Evolutionary conservation across 1,139 yeast species (phyloP).

Genomic region (Saccharomycopsis hybrid): DNA sequence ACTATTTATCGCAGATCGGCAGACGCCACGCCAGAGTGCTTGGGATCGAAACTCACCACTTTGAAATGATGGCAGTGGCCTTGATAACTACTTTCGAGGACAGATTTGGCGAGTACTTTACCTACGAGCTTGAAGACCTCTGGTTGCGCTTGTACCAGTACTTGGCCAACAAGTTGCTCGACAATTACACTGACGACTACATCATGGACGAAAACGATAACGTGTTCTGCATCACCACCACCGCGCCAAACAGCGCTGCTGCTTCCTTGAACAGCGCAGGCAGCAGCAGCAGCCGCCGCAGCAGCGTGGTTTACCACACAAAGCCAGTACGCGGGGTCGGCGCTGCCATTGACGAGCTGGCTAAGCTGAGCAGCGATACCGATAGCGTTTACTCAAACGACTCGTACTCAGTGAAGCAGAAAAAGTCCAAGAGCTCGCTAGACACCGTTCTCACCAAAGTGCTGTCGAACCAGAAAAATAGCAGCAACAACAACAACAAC

Average conservation of each 20-base stretch:
- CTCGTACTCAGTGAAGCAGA: not conserved
- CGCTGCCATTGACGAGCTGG: no score
- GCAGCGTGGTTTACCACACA: no score
- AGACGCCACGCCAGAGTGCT: conserved; percentile 58
- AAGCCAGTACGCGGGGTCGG: no score
- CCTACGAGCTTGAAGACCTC: conserved; percentile 39
- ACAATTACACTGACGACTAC: conserved; percentile 11
- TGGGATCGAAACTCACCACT: conserved; percentile 55
- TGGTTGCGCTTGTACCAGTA: conserved; percentile 47
- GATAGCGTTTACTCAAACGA: not conserved
- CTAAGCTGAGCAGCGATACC: not conserved
- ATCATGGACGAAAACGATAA: conserved; percentile 4
- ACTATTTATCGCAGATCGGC: conserved; percentile 51
- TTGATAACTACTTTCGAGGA: conserved; percentile 56
- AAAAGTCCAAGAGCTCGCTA: conserved; percentile 1
- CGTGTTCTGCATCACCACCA: not conserved
- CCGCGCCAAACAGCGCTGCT: not conserved
- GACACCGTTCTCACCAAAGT: conserved; percentile 5
- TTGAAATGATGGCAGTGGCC: conserved; percentile 64
- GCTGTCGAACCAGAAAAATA: not conserved
- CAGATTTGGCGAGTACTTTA: conserved; percentile 38
- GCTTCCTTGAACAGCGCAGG: not conserved
- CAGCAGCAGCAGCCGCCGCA: not conserved
- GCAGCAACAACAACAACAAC: not conserved
- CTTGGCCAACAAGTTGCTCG: conserved; percentile 42